phyloP scores from a whole-genome alignment of 2,329 filamentous ascomycete genomes.

The Teratosphaeria gauchensis region DNA sequence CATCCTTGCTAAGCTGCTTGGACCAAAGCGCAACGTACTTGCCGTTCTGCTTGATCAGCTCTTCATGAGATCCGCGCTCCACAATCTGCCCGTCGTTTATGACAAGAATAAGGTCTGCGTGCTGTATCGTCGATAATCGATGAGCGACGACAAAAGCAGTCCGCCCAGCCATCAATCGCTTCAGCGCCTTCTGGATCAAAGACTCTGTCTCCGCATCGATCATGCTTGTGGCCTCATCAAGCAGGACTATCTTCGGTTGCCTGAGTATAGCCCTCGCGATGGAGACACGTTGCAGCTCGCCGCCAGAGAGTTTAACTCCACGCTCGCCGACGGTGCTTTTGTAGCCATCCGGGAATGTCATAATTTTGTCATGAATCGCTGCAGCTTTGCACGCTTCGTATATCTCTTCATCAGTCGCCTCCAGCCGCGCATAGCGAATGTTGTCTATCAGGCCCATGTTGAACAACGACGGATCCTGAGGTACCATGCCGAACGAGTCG shows the following conservation, averaged over 20 bases:
- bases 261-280: conserved; percentile 64
- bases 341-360: conserved; percentile 55
- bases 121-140: conserved; percentile 63
- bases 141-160: conserved; percentile 75
- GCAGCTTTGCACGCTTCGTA: conserved; percentile 52
- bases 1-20: conserved; percentile 23
- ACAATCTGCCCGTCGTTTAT: conserved; percentile 60
- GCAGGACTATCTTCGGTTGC: conserved; percentile 54
- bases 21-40: conserved; percentile 26
- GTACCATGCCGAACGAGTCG: conserved; percentile 52
- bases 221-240: conserved; percentile 70
- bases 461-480: conserved; percentile 56
- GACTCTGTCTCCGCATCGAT: conserved; percentile 47
- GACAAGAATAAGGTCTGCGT: conserved; percentile 71
- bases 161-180: conserved; percentile 50
- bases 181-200: conserved; percentile 48
- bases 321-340: conserved; percentile 66
- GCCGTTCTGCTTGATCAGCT: conserved; percentile 44
- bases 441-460: conserved; percentile 57
- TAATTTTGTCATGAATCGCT: conserved; percentile 55
- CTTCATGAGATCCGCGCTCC: conserved; percentile 67
- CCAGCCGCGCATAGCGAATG: conserved; percentile 51
- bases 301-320: conserved; percentile 71
- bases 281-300: conserved; percentile 73
- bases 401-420: conserved; percentile 52